Base-by-base conservation (phyloP, 208 protist genomes). In the Leishmania tropica region DNA sequence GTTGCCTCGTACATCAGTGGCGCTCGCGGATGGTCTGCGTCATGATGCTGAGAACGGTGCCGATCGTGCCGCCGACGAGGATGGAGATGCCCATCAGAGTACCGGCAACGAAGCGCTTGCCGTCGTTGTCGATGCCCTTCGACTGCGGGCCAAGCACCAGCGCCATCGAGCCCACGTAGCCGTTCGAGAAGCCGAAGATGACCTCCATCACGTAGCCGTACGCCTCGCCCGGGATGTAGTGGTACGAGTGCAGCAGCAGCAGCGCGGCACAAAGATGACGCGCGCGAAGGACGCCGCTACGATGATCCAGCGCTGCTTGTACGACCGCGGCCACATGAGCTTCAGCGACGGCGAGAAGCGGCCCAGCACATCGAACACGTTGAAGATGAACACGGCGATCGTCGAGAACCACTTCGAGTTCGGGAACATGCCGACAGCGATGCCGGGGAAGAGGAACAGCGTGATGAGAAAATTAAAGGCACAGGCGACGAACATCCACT, bases 371-470 rank as follows among this genome's bases (percentile, higher is more conserved):
- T 95, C 90, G 28, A 51, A 75, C 64, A 87, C 53, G 84, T 94
- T 96, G 82, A 92, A 96, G 67, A 91, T 68, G 58, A 90, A 86
- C n/a, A 94, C 83, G 2, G 88, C 67, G n/a, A 91, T 19, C 1
- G 89, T 93, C 8, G 83, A 81, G 75, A 83, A 96, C 90, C 90
- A 96, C 78, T 90, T 89, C 60, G 89, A 84, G 13, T 83, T 56
- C 13, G 75, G 79, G 54, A 91, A 88, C 76, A 92, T 86, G 60
- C 84, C 81, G 4, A 88, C 74, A 13, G 86, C 81, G 47, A 94
- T 83, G 60, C 78, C 81, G 28, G 92, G 90, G 84, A 94, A 94
- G 47, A 96, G 78, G 71, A 87, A 86, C 42, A 96, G 83, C 28
- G 90, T 91, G 67, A 94, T 64, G 74, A 94, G 76, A 60, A 96